Percentiles rank a stretch among this genome's conserved stretches.
Conservation (phyloP, 2,329 filamentous ascomycete genomes). For the Pseudogymnoascus sp. region DNA sequence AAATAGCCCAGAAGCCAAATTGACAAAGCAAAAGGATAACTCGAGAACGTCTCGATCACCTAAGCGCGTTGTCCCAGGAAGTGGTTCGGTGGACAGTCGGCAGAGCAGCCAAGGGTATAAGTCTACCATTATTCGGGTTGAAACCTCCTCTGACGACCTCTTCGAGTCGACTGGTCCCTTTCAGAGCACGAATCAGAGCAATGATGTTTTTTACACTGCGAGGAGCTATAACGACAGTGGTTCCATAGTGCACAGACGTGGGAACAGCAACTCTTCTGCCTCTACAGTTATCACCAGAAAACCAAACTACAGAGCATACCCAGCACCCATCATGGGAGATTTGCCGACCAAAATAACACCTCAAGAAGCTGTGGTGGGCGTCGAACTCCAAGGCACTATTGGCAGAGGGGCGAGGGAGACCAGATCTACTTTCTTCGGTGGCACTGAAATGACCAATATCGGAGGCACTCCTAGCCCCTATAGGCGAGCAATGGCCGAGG, state of each 20-base stretch:
- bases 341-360: constrained; percentile 16
- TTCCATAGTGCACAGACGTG: not conserved
- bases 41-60: constrained; percentile 14
- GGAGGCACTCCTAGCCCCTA: constrained; percentile 50
- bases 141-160: not conserved
- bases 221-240: not conserved
- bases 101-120: constrained; percentile 13
- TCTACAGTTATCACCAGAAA: constrained; percentile 3
- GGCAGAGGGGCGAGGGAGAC: constrained; percentile 32
- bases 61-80: constrained; percentile 11
- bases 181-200: not conserved
- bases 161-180: not conserved
- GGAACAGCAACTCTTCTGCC: not conserved
- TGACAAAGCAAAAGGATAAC: constrained; percentile 16
- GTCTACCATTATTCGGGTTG: constrained; percentile 10
- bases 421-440: constrained; percentile 44
- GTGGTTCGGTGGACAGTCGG: constrained; percentile 15
- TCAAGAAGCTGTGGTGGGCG: constrained; percentile 22
- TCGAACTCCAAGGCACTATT: constrained; percentile 16
- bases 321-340: constrained; percentile 8
- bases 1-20: constrained; percentile 26
- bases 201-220: constrained; percentile 6
- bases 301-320: constrained; percentile 4
- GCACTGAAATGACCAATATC: constrained; percentile 39
- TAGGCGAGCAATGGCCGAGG: constrained; percentile 37